Evolutionary conservation across 805 yeast species (phyloP), one percentile per base, ranked within the genome.

Genomic region (Candida pini): DNA sequence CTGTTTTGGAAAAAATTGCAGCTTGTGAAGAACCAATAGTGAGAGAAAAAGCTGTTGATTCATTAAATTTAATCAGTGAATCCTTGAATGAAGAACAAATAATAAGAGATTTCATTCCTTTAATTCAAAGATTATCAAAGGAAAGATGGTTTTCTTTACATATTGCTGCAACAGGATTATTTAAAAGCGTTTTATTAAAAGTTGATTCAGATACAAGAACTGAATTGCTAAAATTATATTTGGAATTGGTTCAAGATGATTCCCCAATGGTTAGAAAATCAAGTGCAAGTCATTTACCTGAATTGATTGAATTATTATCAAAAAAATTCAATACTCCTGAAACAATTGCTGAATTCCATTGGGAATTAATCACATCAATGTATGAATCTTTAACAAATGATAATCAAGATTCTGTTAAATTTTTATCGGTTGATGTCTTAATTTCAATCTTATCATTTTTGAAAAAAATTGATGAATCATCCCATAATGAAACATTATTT

Each of bases 211-310:
- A 62, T 2, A 58, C 68, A 27, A 69, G 90, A 56, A 70, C 69
- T 28, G 79, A 77, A 32, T 66, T 92, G 39, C 68, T 88, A 43
- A 68, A 71, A 26, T 62, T 81, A 28, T 90, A 80, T 59, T 67
- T 75, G 39, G 82, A 78, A 46, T 68, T 92, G 47, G 75, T 84
- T 31, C 74, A 73, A 44, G 97, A 92, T 59, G 98, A 92, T 39
- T 85, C 95, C 14, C 98, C 99, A 41, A 88, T 92, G 96, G 97
- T 92, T 15, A 79, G 96, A 61, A 80, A 97, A 56, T 83, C 96
- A 8, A 94, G 97, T 12, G 97, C 95, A 6, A 76, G 76, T 27
- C 76, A 82, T 51, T 71, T 92, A 47, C 96, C 98, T 3, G 66
- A 60, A 24, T 63, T 90, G 36, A 76, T 90, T 43, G 76, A 79